Conservation (phyloP, 2,329 filamentous ascomycete genomes). For the Aspergillus arachidicola region DNA sequence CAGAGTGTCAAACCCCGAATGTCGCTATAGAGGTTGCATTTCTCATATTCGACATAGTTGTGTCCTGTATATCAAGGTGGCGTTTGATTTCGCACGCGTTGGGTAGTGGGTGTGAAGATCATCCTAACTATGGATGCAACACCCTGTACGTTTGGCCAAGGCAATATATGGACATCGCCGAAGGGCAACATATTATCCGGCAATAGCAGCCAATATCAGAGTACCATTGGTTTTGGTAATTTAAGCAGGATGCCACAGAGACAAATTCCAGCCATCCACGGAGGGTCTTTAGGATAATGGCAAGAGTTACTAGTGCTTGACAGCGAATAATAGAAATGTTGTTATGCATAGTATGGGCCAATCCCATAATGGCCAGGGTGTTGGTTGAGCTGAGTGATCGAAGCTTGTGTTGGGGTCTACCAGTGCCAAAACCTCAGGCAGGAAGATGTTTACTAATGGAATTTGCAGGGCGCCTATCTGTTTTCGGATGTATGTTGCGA, state of each 20-base stretch:
- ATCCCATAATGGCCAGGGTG: background rate
- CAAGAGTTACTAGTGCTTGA: background rate
- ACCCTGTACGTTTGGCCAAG: background rate
- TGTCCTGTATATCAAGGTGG: background rate
- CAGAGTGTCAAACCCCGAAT: background rate
- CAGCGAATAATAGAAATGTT: background rate
- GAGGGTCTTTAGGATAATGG: background rate
- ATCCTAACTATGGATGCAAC: background rate
- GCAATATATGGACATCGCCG: background rate
- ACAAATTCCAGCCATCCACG: background rate
- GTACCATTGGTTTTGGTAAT: background rate
- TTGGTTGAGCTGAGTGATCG: constrained; percentile 1
- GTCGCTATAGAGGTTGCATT: background rate
- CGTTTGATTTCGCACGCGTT: background rate
- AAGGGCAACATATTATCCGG: background rate
- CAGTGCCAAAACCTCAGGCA: background rate
- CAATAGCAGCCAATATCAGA: background rate
- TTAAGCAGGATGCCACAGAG: background rate
- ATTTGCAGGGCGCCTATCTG: background rate
- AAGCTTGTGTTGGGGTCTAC: constrained; percentile 1
- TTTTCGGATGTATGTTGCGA: background rate
- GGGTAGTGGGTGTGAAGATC: background rate
- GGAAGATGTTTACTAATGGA: background rate
- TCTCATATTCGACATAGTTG: background rate
- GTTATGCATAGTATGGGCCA: background rate